A percentile compares a stretch with the other conserved stretches of the same genome.
Conservation (phyloP, 129 eudicot species). For the Flaveria brownii region DNA sequence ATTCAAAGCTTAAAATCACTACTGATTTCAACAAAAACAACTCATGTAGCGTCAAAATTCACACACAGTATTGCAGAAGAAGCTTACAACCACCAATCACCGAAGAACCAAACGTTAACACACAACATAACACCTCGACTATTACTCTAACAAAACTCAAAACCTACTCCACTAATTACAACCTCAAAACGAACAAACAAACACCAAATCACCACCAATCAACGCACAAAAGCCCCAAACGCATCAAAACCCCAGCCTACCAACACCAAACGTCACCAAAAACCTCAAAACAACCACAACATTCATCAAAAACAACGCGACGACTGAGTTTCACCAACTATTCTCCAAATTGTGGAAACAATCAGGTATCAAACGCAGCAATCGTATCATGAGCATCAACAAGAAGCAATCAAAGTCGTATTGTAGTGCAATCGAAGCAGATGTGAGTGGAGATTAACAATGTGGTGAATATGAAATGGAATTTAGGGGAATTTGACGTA, state of each 20-base stretch:
- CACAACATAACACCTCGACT: too few relatives aligned
- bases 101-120: neutral
- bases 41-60: neutral
- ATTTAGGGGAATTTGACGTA: constrained; percentile 26
- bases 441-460: constrained; percentile 29
- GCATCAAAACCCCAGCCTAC: constrained; percentile 13
- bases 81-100: neutral
- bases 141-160: neutral
- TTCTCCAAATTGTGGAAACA: constrained; percentile 19
- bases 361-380: neutral
- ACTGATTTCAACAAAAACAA: neutral
- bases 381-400: neutral
- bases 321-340: constrained; percentile 13
- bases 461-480: constrained; percentile 9
- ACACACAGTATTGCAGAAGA: neutral
- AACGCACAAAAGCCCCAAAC: constrained; percentile 10
- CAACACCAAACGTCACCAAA: constrained; percentile 15
- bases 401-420: constrained; percentile 10
- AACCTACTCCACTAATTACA: constrained; percentile 23
- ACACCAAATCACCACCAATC: constrained; percentile 18
- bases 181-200: constrained; percentile 4
- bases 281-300: constrained; percentile 4
- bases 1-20: neutral
- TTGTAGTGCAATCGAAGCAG: constrained; percentile 9
- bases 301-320: neutral